Conservation (phyloP, 176 grass and related monocot species). For the Avena atlantica region DNA sequence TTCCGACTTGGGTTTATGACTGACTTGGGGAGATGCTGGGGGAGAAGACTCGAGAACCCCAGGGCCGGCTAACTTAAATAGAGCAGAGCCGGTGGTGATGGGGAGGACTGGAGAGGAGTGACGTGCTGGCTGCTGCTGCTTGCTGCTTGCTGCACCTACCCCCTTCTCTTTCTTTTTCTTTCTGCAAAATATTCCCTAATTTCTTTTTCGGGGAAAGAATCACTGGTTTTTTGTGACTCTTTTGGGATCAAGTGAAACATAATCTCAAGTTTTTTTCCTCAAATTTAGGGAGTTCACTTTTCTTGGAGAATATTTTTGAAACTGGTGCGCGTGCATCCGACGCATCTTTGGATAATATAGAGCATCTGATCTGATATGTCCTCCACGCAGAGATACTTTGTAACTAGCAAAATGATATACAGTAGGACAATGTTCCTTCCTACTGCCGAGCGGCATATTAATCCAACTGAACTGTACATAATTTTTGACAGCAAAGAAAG, state of each 20-base stretch:
- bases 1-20: constrained; percentile 2
- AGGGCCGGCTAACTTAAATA: constrained; percentile 18
- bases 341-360: neutral
- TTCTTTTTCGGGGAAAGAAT: neutral
- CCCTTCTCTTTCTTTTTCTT: neutral
- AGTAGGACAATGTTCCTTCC: neutral
- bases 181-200: no score
- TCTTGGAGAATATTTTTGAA: neutral
- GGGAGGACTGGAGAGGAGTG: neutral
- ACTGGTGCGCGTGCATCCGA: neutral
- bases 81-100: neutral
- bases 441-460: neutral
- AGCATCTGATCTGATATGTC: neutral
- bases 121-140: neutral
- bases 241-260: neutral
- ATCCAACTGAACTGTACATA: neutral
- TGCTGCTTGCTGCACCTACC: constrained; percentile 12
- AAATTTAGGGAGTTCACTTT: no score
- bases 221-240: neutral
- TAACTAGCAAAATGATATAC: no score
- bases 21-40: neutral
- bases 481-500: no score
- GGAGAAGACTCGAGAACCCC: constrained; percentile 35
- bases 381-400: no score
- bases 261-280: no score